Base-by-base conservation (phyloP, 441 rosid genomes). In the Croton setiger region DNA sequence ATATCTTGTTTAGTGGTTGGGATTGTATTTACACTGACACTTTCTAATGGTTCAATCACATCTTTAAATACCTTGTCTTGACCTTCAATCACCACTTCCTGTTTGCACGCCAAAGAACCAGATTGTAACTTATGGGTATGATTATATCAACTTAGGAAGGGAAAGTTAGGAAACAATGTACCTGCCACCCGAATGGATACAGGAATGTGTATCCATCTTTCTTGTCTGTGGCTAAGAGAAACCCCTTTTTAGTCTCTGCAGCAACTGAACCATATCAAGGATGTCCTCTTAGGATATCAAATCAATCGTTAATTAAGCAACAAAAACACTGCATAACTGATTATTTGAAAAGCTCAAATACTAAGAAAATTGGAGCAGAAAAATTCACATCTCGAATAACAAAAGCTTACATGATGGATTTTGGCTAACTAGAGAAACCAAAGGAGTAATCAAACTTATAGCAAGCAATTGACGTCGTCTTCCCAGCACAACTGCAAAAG, bases 251-350 rank as follows among this genome's bases (percentile, higher is more conserved):
- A 75, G 61, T 79, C 85, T 93, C 97, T 91, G 96, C 97, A 91
- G 97, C 96, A 91, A 89, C 98, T 91, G 96, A 89, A 79, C 83
- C 92, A 91, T 80, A 89, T 91, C 94, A 91, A 92, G 82, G 79
- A 79, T 74, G 82, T 82, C 86, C 78, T 84, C 87, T 87, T 87
- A 88, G 92, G 89, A 85, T 80, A 74, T 80, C 83, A 79, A 66
- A 74, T 80, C 84, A 79, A 66, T 72, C 60, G 69, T 57, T 63
- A 77, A 72, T 70, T 67, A 63, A 58, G 69, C 48, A 72, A 74
- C 49, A 55, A 63, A 58, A 55, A 9, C 44, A 54, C 51, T 20
- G 69, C 67, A 76, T 52, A 67, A 63, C 45, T 13, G 60, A 57
- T 49, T 57, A 61, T 27, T 52, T n/a, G 71, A 66, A 52, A 47